A percentile compares a stretch with the other conserved stretches of the same genome.
These are phyloP conservation scores for Epichloe scottii DNA, from an alignment of 2,329 filamentous ascomycete species.

Conservation along the genomic window DNA sequence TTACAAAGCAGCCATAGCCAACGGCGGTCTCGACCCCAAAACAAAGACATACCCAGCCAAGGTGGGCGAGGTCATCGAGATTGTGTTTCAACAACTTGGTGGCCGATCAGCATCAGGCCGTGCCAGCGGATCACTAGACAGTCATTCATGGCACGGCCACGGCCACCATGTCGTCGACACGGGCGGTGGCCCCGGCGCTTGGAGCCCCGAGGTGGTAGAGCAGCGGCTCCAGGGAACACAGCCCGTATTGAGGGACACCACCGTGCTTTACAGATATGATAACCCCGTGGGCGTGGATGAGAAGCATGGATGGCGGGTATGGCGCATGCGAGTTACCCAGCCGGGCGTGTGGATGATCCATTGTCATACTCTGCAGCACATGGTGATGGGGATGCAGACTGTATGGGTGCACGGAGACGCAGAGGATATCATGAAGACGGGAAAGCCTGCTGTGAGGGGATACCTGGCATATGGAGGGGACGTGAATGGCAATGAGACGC, in stretches of 20 bases:
- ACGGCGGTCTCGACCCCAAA: conserved; percentile 40
- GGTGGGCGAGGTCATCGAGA: conserved; percentile 43
- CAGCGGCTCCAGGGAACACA: conserved; percentile 3
- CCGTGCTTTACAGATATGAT: conserved; percentile 43
- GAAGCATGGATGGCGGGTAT: conserved; percentile 45
- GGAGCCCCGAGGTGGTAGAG: conserved; percentile 3
- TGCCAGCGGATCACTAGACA: conserved; percentile 9
- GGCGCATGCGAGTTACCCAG: conserved; percentile 34
- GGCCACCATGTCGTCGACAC: no score
- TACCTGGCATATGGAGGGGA: conserved; percentile 33
- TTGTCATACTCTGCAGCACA: conserved; percentile 46
- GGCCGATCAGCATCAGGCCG: conserved; percentile 13
- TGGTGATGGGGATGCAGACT: conserved; percentile 34
- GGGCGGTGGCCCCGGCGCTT: conserved; percentile 8
- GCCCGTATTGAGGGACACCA: conserved; percentile 32
- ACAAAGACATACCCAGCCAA: conserved; percentile 38
- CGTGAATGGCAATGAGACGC: conserved; percentile 28
- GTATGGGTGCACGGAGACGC: conserved; percentile 16
- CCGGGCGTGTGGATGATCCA: conserved; percentile 49
- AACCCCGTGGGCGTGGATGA: conserved; percentile 15
- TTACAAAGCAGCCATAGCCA: conserved; percentile 34
- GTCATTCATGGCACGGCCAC: conserved; percentile 10
- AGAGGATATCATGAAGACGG: conserved; percentile 10
- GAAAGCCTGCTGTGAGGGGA: conserved; percentile 21
- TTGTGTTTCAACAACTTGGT: conserved; percentile 33